These are phyloP conservation scores for Claviceps lovelessii DNA, from an alignment of 2,329 filamentous ascomycete species.

Conservation along the genomic window DNA sequence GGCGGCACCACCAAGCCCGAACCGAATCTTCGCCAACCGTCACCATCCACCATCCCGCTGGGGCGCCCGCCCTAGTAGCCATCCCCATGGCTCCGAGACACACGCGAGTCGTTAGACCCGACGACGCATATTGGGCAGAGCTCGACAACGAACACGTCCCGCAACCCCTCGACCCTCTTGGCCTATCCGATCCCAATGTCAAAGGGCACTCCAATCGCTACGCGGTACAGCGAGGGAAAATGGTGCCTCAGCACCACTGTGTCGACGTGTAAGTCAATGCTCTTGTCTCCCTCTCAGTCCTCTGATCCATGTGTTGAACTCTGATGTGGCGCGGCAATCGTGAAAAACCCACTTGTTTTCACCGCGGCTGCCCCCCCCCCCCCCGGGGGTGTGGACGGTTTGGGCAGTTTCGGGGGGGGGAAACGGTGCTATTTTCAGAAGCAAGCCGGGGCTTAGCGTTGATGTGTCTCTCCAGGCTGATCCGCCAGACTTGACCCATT, in stretches of 20 bases:
- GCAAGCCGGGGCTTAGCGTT: background rate
- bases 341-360: background rate
- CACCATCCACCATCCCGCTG: background rate
- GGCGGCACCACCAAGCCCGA: background rate
- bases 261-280: constrained; percentile 16
- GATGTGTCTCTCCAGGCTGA: constrained; percentile 1
- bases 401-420: background rate
- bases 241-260: constrained; percentile 14
- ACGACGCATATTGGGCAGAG: constrained; percentile 1
- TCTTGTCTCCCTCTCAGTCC: background rate
- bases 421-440: constrained; percentile 1
- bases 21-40: background rate
- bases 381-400: too few species aligned
- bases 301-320: background rate
- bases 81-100: background rate
- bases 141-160: constrained; percentile 9
- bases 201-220: constrained; percentile 14
- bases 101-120: background rate
- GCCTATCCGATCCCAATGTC: constrained; percentile 12
- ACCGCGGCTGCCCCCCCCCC: background rate
- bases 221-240: constrained; percentile 19
- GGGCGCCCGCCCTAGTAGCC: background rate
- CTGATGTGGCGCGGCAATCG: background rate
- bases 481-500: constrained; percentile 1
- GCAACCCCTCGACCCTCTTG: constrained; percentile 16